phyloP scores from a whole-genome alignment of 23 red algal genomes.

The Gracilaria domingensis region DNA sequence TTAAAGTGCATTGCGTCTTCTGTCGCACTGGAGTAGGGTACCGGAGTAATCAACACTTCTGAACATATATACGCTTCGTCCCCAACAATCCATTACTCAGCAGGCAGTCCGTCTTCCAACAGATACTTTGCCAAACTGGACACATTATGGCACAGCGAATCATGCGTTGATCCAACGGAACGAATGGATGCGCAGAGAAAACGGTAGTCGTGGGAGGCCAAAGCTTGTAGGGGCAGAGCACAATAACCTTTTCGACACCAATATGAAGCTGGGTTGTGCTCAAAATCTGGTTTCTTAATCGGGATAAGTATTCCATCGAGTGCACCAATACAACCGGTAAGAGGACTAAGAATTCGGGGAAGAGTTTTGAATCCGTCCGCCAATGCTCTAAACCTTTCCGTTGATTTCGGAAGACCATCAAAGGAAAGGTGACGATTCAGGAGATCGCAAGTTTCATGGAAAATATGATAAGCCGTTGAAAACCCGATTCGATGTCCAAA shows the following conservation, averaged over 20 bases:
- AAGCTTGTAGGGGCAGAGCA: not conserved
- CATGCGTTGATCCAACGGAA: not conserved
- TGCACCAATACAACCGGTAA: not conserved
- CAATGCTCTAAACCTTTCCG: not conserved
- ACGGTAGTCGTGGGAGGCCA: not conserved
- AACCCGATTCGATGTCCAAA: not conserved
- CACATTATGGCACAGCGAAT: not conserved
- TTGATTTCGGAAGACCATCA: not conserved
- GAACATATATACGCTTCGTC: not conserved
- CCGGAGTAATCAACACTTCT: not conserved
- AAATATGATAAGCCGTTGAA: not conserved
- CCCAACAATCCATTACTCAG: not conserved
- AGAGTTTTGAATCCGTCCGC: not conserved
- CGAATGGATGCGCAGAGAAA: not conserved
- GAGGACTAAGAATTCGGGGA: not conserved
- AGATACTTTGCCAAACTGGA: not conserved
- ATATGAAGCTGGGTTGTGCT: not conserved
- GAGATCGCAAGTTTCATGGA: not conserved
- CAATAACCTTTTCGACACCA: not conserved
- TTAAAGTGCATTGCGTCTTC: too few relatives aligned
- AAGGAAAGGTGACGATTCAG: not conserved
- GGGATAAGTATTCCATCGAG: not conserved
- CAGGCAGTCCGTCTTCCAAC: not conserved
- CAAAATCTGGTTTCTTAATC: not conserved
- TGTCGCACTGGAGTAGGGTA: too few relatives aligned